phyloP scores from a whole-genome alignment of 495 filamentous ascomycete species.

The Xylaria sp. region DNA sequence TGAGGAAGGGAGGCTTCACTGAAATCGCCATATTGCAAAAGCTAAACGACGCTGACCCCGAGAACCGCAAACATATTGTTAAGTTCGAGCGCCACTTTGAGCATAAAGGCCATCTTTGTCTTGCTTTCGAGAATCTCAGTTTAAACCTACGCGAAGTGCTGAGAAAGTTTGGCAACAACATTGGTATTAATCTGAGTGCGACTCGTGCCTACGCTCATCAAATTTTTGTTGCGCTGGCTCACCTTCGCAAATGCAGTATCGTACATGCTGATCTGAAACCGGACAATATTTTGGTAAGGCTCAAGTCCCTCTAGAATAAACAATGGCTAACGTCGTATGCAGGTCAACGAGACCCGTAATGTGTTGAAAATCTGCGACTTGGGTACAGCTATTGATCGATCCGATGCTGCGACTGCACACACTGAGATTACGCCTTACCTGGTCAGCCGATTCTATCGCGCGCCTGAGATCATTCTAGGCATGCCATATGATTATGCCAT shows the following conservation, averaged over 20 bases:
- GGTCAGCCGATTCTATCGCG: conserved; percentile 95
- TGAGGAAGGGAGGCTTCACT: conserved; percentile 91
- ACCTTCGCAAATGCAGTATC: conserved; percentile 89
- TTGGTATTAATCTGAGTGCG: conserved; percentile 86
- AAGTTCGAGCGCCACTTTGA: conserved; percentile 87
- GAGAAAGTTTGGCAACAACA: conserved; percentile 93
- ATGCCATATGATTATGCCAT: conserved; percentile 92
- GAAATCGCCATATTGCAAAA: conserved; percentile 91
- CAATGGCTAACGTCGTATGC: conserved; percentile 42
- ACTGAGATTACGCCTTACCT: conserved; percentile 93
- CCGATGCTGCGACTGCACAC: conserved; percentile 67
- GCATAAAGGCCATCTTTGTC: conserved; percentile 92
- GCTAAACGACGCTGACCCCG: conserved; percentile 80
- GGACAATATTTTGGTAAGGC: conserved; percentile 83
- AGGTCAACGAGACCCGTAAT: conserved; percentile 79
- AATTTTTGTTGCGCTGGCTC: conserved; percentile 86
- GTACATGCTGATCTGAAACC: conserved; percentile 96
- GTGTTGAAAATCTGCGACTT: conserved; percentile 94
- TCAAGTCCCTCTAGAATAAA: not conserved
- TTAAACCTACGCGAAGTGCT: conserved; percentile 94
- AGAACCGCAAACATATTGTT: conserved; percentile 92
- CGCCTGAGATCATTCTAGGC: conserved; percentile 96
- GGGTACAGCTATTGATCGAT: conserved; percentile 88
- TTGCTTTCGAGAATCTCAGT: conserved; percentile 95
- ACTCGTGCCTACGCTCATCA: conserved; percentile 90